phyloP scores from a whole-genome alignment of 2,329 filamentous ascomycete species.

The Cadophora sp. region DNA sequence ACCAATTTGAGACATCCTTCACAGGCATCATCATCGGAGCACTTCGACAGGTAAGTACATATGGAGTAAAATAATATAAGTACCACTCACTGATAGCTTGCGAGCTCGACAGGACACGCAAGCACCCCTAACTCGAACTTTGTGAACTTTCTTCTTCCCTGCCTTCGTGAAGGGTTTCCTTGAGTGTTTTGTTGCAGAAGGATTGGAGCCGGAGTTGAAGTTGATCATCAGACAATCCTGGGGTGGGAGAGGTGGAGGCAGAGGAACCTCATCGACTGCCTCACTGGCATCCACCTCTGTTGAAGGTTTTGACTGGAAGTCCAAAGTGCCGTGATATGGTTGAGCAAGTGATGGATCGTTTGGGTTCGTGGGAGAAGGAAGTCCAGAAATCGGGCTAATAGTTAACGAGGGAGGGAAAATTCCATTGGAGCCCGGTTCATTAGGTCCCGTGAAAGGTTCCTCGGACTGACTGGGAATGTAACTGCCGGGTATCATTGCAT shows the following conservation, averaged over 20 bases:
- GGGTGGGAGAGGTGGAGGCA: neutral
- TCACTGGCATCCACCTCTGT: neutral
- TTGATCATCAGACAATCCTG: conserved; percentile 24
- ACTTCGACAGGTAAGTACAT: conserved; percentile 22
- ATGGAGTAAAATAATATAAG: neutral
- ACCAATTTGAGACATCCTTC: conserved; percentile 27
- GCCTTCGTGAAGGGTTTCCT: conserved; percentile 27
- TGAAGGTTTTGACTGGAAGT: neutral
- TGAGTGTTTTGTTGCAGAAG: conserved; percentile 24
- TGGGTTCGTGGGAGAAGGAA: too few relatives aligned
- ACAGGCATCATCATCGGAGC: conserved; percentile 30
- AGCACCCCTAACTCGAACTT: conserved; percentile 29
- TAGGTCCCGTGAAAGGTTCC: too few relatives aligned
- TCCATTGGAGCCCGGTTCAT: too few relatives aligned
- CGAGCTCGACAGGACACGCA: conserved; percentile 30
- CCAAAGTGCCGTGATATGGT: too few relatives aligned
- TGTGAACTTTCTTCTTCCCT: conserved; percentile 29
- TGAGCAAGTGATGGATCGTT: too few relatives aligned
- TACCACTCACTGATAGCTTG: conserved; percentile 28
- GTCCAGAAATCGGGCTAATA: too few relatives aligned
- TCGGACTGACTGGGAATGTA: too few relatives aligned
- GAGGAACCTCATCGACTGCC: neutral
- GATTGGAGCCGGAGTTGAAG: conserved; percentile 21
- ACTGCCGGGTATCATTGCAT: too few relatives aligned
- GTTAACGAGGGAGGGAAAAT: too few relatives aligned